These are phyloP conservation scores for Benincasa hispida DNA, from an alignment of 306 rosid genomes.

Conservation along the genomic window DNA sequence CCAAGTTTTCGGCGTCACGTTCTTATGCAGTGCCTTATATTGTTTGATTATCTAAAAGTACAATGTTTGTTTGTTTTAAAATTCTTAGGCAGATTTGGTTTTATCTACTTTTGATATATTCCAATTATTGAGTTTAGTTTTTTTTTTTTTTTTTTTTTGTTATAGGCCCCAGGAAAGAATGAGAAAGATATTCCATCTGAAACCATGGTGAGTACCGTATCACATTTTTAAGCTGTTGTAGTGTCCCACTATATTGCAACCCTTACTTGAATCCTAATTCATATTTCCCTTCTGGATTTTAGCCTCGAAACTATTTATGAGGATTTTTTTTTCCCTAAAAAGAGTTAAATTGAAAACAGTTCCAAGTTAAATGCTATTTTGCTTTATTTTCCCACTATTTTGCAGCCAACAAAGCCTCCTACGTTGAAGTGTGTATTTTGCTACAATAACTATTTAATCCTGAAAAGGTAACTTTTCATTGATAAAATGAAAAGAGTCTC, in stretches of 20 bases:
- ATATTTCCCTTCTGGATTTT: background rate
- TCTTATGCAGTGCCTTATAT: constrained; percentile 93
- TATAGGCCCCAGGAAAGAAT: constrained; percentile 83
- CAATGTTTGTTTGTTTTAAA: background rate
- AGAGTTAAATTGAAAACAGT: background rate
- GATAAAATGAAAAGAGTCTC: too few species aligned
- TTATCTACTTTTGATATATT: background rate
- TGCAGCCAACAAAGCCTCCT: background rate
- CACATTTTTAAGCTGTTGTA: background rate
- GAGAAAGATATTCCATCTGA: constrained; percentile 88
- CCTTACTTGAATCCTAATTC: background rate
- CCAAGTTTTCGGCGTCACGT: constrained; percentile 89
- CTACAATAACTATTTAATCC: too few species aligned
- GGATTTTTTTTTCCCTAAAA: background rate
- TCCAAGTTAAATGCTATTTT: background rate
- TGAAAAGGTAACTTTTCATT: too few species aligned
- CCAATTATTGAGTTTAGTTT: constrained; percentile 1
- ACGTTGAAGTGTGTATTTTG: background rate
- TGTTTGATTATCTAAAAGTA: constrained; percentile 83
- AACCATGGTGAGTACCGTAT: constrained; percentile 56
- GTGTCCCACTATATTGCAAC: background rate
- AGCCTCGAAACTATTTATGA: background rate
- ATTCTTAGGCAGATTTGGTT: background rate
- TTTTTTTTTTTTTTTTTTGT: constrained; percentile 13
- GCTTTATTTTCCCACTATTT: background rate